Percentiles rank a stretch among this genome's conserved stretches.
phyloP scores from a whole-genome alignment of 2,329 filamentous ascomycete genomes.

The Pseudonectria foliicola region DNA sequence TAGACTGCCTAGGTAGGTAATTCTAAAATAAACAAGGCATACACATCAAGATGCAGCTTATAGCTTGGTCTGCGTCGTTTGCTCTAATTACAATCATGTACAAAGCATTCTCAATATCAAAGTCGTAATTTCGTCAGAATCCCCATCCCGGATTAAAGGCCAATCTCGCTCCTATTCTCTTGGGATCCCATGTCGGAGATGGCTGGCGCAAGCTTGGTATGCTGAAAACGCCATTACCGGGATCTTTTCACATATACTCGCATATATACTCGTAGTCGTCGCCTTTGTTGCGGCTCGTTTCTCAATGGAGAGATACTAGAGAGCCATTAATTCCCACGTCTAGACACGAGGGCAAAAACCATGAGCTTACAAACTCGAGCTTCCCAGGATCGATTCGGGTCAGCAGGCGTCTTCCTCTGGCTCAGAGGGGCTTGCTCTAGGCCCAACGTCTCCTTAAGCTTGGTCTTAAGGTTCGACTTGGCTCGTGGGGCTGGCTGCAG shows the following conservation, averaged over 20 bases:
- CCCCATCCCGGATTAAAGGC: no score
- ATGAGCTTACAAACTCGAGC: constrained; percentile 18
- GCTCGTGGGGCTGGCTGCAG: neutral
- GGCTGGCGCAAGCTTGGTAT: no score
- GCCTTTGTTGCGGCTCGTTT: constrained; percentile 7
- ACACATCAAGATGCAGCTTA: no score
- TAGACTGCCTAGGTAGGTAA: no score
- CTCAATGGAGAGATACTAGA: constrained; percentile 11
- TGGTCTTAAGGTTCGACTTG: constrained; percentile 16
- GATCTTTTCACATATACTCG: neutral
- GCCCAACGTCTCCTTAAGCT: constrained; percentile 16
- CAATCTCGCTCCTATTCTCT: no score
- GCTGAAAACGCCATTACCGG: no score
- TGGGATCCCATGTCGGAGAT: no score
- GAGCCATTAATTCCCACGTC: constrained; percentile 8
- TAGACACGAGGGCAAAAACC: neutral
- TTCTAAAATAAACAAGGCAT: no score
- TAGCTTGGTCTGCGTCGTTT: no score
- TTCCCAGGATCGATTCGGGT: constrained; percentile 20
- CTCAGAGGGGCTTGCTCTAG: constrained; percentile 12
- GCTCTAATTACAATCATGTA: no score
- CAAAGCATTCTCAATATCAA: no score
- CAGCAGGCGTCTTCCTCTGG: constrained; percentile 10
- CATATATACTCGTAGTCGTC: neutral
- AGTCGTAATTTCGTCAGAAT: no score